phyloP scores from a whole-genome alignment of 2,329 filamentous ascomycete genomes.

The Apiospora aurea region DNA sequence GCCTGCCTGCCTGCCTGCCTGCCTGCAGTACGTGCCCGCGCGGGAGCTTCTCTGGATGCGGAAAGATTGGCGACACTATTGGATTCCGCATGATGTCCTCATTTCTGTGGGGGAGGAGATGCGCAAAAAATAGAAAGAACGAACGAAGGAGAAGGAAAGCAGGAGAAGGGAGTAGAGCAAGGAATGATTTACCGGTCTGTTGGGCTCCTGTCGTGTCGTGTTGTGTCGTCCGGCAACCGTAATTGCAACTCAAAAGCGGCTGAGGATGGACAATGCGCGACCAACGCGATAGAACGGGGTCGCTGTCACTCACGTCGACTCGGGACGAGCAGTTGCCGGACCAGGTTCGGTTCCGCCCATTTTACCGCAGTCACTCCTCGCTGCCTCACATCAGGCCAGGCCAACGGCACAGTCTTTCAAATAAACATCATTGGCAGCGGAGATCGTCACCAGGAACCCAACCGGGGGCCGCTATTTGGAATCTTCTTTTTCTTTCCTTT shows the following conservation, averaged over 20 bases:
- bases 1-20: not conserved
- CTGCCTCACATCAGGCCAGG: conserved; percentile 12
- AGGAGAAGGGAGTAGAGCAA: not conserved
- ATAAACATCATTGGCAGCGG: conserved; percentile 20
- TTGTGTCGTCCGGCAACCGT: not conserved
- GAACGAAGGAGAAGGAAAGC: not conserved
- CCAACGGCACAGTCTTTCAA: not conserved
- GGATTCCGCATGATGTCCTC: not conserved
- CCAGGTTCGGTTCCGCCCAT: conserved; percentile 19
- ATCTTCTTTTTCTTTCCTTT: conserved; percentile 5
- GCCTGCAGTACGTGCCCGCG: conserved; percentile 12
- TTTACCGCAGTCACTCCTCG: conserved; percentile 20
- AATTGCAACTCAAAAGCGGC: not conserved
- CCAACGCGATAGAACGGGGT: conserved; percentile 14
- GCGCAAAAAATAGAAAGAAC: not conserved
- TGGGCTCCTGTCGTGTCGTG: not conserved
- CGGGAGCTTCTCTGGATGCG: not conserved
- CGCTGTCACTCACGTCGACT: not conserved
- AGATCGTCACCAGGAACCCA: conserved; percentile 5
- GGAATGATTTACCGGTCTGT: not conserved
- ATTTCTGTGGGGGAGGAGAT: not conserved
- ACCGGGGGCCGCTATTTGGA: conserved; percentile 14
- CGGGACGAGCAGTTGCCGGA: not conserved
- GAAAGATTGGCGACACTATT: conserved; percentile 16
- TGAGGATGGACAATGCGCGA: not conserved